phyloP scores from a whole-genome alignment of 2,329 filamentous ascomycete species.

The Fusarium humuli region DNA sequence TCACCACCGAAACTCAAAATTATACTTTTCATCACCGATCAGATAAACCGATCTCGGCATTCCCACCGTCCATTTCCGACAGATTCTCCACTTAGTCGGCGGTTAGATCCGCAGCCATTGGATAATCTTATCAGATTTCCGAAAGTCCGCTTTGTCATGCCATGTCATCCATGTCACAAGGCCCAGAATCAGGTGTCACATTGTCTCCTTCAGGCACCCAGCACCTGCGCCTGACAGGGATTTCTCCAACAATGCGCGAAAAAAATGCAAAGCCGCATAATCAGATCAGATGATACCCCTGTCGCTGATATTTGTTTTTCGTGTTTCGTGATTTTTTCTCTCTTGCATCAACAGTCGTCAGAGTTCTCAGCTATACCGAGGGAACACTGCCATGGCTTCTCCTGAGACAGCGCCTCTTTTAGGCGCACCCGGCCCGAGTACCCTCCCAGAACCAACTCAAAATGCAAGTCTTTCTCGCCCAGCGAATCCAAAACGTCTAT shows the following conservation, averaged over 20 bases:
- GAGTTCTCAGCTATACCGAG: neutral
- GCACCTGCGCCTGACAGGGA: constrained; percentile 2
- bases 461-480: neutral
- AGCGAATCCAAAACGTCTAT: constrained; percentile 22
- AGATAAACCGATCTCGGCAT: neutral
- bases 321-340: constrained; percentile 1
- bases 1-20: neutral
- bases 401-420: constrained; percentile 33
- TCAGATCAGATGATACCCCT: neutral
- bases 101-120: constrained; percentile 45
- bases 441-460: neutral
- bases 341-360: neutral
- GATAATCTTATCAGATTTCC: constrained; percentile 45
- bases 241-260: neutral
- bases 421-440: constrained; percentile 3
- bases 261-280: neutral
- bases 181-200: neutral
- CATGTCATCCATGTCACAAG: constrained; percentile 24
- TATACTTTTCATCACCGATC: neutral
- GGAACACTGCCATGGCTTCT: constrained; percentile 4
- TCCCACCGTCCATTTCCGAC: neutral
- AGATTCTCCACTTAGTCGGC: constrained; percentile 22
- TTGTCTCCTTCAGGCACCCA: constrained; percentile 13
- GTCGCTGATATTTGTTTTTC: neutral
- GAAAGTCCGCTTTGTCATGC: constrained; percentile 11